phyloP scores from a whole-genome alignment of 805 yeast species.

The Ogataea methylovora region DNA sequence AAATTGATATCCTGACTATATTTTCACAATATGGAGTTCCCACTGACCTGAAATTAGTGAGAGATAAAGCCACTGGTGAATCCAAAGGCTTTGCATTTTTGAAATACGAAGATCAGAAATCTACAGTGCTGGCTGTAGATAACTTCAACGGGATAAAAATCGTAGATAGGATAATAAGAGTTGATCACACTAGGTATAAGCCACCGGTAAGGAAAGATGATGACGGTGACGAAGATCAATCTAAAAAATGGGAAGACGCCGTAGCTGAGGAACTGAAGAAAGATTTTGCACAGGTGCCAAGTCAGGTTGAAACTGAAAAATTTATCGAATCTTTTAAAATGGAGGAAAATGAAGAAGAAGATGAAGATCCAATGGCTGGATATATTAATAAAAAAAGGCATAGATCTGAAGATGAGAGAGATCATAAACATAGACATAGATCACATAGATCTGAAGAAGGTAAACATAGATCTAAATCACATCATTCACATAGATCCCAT shows the following conservation, averaged over 20 bases:
- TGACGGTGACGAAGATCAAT: constrained; percentile 41
- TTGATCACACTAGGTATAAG: constrained; percentile 65
- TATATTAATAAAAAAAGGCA: constrained; percentile 12
- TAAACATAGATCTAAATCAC: neutral
- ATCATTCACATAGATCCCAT: neutral
- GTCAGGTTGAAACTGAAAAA: constrained; percentile 10
- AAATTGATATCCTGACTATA: constrained; percentile 66
- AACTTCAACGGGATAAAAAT: constrained; percentile 65
- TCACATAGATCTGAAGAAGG: neutral
- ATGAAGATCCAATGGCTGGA: constrained; percentile 30
- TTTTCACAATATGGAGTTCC: constrained; percentile 92
- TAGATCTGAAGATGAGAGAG: neutral
- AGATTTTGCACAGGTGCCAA: constrained; percentile 39
- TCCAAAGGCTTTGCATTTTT: constrained; percentile 74
- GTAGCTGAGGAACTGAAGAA: constrained; percentile 34
- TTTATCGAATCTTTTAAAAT: too few species aligned
- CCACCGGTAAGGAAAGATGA: constrained; percentile 28
- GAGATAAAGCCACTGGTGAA: constrained; percentile 59
- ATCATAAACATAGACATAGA: neutral
- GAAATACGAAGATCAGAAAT: constrained; percentile 74
- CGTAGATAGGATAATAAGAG: constrained; percentile 44
- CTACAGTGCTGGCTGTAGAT: constrained; percentile 81
- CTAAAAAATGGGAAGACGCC: constrained; percentile 24
- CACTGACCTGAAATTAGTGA: constrained; percentile 58
- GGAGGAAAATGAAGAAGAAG: constrained; percentile 13